Conservation (phyloP, 1,284 basidiomycete species). For the Fistulina hepatica region DNA sequence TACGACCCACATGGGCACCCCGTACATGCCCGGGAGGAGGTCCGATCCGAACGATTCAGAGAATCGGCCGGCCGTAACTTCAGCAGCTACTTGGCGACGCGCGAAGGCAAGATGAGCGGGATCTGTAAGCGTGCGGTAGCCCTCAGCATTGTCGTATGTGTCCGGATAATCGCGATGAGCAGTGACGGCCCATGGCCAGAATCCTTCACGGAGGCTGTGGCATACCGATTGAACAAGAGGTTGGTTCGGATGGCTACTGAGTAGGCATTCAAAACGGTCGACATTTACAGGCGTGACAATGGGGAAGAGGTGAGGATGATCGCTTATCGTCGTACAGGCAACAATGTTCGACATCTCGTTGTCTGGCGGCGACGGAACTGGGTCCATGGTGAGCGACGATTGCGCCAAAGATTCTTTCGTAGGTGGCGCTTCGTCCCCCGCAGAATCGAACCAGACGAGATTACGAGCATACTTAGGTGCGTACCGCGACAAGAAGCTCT, state of each 20-base stretch:
- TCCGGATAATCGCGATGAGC: neutral
- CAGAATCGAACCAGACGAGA: constrained; percentile 6
- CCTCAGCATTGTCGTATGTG: constrained; percentile 16
- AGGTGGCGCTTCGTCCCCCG: neutral
- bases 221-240: constrained; percentile 20
- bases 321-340: constrained; percentile 14
- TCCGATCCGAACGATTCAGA: constrained; percentile 22
- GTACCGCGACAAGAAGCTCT: neutral
- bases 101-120: constrained; percentile 17
- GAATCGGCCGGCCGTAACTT: constrained; percentile 21
- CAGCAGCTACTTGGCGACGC: constrained; percentile 18
- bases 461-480: constrained; percentile 3
- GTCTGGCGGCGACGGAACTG: constrained; percentile 13
- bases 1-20: constrained; percentile 24
- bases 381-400: constrained; percentile 15
- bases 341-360: constrained; percentile 13
- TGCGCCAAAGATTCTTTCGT: no score
- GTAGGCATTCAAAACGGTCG: constrained; percentile 16
- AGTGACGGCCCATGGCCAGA: constrained; percentile 21
- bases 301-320: constrained; percentile 19
- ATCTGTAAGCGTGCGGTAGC: neutral
- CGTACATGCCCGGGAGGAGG: constrained; percentile 30
- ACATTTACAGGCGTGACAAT: constrained; percentile 26
- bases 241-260: constrained; percentile 22
- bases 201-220: constrained; percentile 19